These are phyloP conservation scores for Arabidopsis hybrid DNA, from an alignment of 441 rosid genomes.

Conservation along the genomic window DNA sequence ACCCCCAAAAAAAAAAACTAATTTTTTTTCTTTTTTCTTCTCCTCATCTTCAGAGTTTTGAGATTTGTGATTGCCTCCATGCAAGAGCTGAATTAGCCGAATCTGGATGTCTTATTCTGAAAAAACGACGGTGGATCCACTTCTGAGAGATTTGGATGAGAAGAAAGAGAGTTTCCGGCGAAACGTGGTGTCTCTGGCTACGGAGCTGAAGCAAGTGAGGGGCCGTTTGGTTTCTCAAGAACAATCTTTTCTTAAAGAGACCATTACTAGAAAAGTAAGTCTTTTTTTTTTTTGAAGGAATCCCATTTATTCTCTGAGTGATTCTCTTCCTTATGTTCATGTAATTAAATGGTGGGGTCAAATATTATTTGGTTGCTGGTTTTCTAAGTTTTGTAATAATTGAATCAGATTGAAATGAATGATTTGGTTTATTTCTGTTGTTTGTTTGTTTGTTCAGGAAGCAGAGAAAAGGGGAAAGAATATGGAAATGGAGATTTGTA, in stretches of 20 bases:
- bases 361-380: slow-evolving; percentile 22
- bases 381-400: neutral
- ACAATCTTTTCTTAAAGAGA: slow-evolving; percentile 74
- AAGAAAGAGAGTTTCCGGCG: slow-evolving; percentile 86
- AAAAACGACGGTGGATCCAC: slow-evolving; percentile 60
- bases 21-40: neutral
- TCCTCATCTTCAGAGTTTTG: slow-evolving; percentile 1
- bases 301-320: slow-evolving; percentile 2
- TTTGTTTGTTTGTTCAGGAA: slow-evolving; percentile 51
- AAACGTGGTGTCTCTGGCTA: slow-evolving; percentile 86
- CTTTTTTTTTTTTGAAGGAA: neutral
- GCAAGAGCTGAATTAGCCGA: slow-evolving; percentile 41
- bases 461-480: slow-evolving; percentile 73
- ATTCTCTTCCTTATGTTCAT: slow-evolving; percentile 28
- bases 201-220: slow-evolving; percentile 84
- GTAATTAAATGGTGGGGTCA: slow-evolving; percentile 45
- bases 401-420: slow-evolving; percentile 12
- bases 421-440: slow-evolving; percentile 10
- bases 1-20: neutral
- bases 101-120: slow-evolving; percentile 40
- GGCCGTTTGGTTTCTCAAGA: slow-evolving; percentile 82
- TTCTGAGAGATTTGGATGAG: slow-evolving; percentile 88
- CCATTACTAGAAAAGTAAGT: neutral
- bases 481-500: slow-evolving; percentile 68
- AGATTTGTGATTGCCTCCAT: slow-evolving; percentile 31